These are phyloP conservation scores for Paramecium bursaria DNA, from an alignment of 73 alveolate species.

Conservation along the genomic window DNA sequence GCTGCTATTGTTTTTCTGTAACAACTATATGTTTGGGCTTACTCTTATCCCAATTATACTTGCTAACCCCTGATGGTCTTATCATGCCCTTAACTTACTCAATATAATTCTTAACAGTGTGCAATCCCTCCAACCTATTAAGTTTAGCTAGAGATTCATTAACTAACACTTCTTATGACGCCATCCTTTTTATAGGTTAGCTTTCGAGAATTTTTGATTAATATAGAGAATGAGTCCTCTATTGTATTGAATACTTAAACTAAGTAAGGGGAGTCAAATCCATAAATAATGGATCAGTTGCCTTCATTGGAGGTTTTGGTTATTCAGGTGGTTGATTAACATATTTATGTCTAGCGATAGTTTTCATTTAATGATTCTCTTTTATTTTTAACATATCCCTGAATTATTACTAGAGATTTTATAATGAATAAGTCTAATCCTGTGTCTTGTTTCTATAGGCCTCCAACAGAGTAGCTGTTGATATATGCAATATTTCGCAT, in stretches of 20 bases:
- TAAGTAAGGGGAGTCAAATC: conserved; percentile 1
- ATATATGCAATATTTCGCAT: conserved; percentile 19
- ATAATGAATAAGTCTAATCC: conserved; percentile 1
- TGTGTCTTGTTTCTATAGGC: conserved; percentile 29
- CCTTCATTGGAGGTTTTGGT: conserved; percentile 39
- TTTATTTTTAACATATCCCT: not conserved
- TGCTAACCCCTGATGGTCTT: conserved; percentile 22
- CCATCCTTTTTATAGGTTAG: conserved; percentile 4
- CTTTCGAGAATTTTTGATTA: conserved; percentile 14
- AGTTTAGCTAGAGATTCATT: conserved; percentile 44
- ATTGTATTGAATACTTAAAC: conserved; percentile 5
- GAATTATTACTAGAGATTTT: not conserved
- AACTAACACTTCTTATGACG: not conserved
- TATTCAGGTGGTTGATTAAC: conserved; percentile 3
- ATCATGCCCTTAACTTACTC: not conserved
- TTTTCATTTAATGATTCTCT: not conserved
- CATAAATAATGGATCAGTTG: conserved; percentile 55
- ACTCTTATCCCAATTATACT: not conserved
- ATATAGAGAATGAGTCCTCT: not conserved
- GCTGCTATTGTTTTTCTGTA: conserved; percentile 14
- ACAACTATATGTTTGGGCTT: conserved; percentile 4
- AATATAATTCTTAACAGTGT: conserved; percentile 6
- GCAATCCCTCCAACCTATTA: conserved; percentile 12
- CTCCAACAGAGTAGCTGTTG: conserved; percentile 15
- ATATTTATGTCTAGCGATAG: not conserved